Conservation (phyloP, 345 rosid species). For the Hypericum androsaemum region DNA sequence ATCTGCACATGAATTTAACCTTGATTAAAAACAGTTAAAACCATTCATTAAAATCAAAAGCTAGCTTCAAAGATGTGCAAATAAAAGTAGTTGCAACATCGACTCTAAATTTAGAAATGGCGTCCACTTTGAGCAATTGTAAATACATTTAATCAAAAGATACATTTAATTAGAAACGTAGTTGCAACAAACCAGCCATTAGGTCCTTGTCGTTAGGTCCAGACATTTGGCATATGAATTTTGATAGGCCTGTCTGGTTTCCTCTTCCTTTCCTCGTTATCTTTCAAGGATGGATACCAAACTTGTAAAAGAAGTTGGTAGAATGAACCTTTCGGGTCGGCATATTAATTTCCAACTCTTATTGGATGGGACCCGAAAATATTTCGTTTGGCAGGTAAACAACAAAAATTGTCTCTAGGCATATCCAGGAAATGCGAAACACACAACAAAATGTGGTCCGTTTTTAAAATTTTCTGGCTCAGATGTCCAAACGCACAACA, state of each 20-base stretch:
- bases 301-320: conserved; percentile 32
- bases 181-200: too few species aligned
- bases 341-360: conserved; percentile 7
- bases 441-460: too few species aligned
- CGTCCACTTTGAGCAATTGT: too few species aligned
- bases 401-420: conserved; percentile 14
- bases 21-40: too few species aligned
- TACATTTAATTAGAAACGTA: too few species aligned
- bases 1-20: conserved; percentile 32
- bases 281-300: conserved; percentile 29
- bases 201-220: conserved; percentile 33
- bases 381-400: conserved; percentile 25
- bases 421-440: conserved; percentile 45
- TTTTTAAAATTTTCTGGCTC: too few species aligned
- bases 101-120: too few species aligned
- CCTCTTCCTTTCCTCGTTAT: conserved; percentile 23
- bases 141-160: too few species aligned
- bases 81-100: too few species aligned
- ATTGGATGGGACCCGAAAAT: conserved; percentile 39
- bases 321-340: conserved; percentile 15
- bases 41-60: too few species aligned
- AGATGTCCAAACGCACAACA: too few species aligned
- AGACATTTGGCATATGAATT: conserved; percentile 29
- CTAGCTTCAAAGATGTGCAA: too few species aligned
- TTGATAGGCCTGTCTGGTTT: conserved; percentile 23